Percentiles rank a stretch among this genome's conserved stretches.
Conservation (phyloP, 176 grass and related monocot species). For the Neostapfia colusana region DNA sequence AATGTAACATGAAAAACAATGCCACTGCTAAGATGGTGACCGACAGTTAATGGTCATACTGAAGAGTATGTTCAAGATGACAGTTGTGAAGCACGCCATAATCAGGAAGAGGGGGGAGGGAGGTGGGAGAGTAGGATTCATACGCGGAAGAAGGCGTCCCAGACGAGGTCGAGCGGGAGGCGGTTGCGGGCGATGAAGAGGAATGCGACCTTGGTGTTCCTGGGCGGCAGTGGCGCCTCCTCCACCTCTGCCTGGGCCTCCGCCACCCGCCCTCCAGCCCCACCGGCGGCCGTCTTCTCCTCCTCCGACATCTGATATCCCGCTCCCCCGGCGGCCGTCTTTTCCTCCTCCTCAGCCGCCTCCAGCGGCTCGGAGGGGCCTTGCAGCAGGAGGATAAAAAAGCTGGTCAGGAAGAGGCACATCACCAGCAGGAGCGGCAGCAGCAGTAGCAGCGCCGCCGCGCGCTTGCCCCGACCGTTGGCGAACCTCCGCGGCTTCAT, state of each 20-base stretch:
- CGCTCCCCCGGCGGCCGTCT: background rate
- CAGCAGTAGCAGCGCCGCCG: constrained; percentile 22
- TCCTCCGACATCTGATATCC: background rate
- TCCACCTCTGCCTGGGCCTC: constrained; percentile 48
- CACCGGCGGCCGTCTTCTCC: background rate
- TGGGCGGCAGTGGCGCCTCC: constrained; percentile 51
- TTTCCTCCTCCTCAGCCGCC: background rate
- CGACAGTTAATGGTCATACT: no score
- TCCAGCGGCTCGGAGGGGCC: constrained; percentile 34
- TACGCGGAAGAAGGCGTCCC: constrained; percentile 92
- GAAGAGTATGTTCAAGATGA: background rate
- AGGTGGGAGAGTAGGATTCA: background rate
- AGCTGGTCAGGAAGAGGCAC: constrained; percentile 43
- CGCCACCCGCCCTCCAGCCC: background rate
- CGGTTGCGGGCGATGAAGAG: constrained; percentile 96
- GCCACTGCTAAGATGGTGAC: background rate
- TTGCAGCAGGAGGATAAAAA: constrained; percentile 42
- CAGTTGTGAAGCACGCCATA: background rate
- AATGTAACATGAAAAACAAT: background rate
- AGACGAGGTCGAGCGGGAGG: constrained; percentile 86
- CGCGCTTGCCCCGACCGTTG: constrained; percentile 30
- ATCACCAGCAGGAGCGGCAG: constrained; percentile 36
- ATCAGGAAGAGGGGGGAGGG: background rate
- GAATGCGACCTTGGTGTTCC: constrained; percentile 72
- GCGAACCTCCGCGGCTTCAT: constrained; percentile 52